Conservation (phyloP, 345 rosid genomes). For the Fremontodendron californicum region DNA sequence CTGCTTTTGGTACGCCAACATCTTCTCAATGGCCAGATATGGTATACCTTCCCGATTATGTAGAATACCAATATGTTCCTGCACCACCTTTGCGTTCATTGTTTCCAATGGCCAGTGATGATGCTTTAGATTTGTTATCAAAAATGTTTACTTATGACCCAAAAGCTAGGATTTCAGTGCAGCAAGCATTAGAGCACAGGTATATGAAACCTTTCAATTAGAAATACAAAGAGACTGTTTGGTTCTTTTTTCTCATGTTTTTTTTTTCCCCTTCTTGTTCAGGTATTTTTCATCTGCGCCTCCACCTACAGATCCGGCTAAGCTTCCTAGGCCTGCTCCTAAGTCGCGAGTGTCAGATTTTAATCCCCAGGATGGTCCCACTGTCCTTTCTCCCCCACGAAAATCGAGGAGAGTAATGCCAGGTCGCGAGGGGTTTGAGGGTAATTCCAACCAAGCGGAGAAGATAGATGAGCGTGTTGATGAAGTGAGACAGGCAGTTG, state of each 20-base stretch:
- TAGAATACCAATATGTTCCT: conserved; percentile 69
- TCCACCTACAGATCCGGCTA: conserved; percentile 58
- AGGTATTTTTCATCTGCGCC: conserved; percentile 73
- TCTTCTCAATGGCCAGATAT: conserved; percentile 81
- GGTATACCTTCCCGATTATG: conserved; percentile 79
- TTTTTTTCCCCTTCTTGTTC: conserved; percentile 1
- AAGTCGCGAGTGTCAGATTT: conserved; percentile 45
- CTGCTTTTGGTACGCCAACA: conserved; percentile 82
- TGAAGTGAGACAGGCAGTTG: conserved; percentile 43
- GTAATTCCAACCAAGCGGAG: conserved; percentile 36
- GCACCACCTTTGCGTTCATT: conserved; percentile 61
- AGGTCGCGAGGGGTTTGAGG: conserved; percentile 49
- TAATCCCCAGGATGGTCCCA: conserved; percentile 46
- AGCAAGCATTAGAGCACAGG: conserved; percentile 89
- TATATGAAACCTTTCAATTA: conserved; percentile 16
- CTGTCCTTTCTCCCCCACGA: conserved; percentile 64
- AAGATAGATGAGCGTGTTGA: conserved; percentile 43
- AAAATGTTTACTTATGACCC: conserved; percentile 92
- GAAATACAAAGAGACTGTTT: conserved; percentile 2
- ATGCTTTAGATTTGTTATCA: conserved; percentile 67
- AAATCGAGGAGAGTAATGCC: conserved; percentile 76
- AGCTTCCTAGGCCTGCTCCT: conserved; percentile 54
- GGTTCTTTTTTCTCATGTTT: conserved; percentile 16
- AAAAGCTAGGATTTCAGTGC: conserved; percentile 62
- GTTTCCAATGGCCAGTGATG: conserved; percentile 74